These are phyloP conservation scores for Senecio squalidus DNA, from an alignment of 140 eudicot genomes.

Conservation along the genomic window DNA sequence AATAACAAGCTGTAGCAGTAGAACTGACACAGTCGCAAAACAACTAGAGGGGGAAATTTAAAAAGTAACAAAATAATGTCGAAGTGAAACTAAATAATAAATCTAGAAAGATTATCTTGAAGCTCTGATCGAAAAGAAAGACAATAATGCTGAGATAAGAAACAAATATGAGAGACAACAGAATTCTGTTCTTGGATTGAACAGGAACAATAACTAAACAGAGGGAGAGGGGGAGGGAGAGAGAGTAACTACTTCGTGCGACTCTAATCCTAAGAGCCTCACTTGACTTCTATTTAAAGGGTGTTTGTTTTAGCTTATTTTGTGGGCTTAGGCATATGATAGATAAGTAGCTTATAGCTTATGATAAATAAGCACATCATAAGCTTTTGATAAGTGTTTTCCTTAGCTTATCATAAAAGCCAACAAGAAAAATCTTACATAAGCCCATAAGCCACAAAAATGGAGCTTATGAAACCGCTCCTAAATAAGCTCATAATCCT, in stretches of 20 bases:
- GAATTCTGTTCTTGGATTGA: background rate
- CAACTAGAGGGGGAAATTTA: background rate
- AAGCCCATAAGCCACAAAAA: no score
- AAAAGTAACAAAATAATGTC: background rate
- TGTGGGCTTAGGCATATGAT: no score
- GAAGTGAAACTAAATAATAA: background rate
- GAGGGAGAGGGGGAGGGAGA: background rate
- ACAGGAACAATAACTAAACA: background rate
- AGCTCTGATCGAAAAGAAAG: background rate
- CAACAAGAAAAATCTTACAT: no score
- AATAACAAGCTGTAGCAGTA: background rate
- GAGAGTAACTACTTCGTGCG: background rate
- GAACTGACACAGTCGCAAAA: background rate
- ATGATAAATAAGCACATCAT: no score
- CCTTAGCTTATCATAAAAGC: no score
- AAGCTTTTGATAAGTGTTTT: no score
- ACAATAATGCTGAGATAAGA: background rate
- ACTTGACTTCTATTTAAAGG: slow-evolving; percentile 4
- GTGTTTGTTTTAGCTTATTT: no score
- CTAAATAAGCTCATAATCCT: no score
- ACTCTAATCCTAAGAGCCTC: background rate
- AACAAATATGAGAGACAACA: background rate
- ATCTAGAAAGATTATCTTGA: background rate
- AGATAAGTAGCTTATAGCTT: no score
- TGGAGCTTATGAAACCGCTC: no score